These are phyloP conservation scores for Vanrija humicola DNA, from an alignment of 1,284 basidiomycete genomes.

Conservation along the genomic window DNA sequence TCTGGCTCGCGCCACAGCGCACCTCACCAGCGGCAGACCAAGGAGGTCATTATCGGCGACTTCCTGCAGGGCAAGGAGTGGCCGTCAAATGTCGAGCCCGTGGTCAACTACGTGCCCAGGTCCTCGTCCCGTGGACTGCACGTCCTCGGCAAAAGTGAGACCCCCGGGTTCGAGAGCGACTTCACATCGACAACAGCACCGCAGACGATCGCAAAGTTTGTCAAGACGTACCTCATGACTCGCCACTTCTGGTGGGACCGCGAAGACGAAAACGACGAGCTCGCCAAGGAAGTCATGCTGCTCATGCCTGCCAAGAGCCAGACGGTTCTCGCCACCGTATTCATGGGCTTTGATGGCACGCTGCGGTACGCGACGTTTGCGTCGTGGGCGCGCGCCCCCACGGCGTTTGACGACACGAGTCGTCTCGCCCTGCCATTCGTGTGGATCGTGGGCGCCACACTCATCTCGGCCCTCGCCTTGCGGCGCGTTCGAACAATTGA, in stretches of 20 bases:
- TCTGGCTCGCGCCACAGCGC: neutral
- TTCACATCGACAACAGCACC: slow-evolving; percentile 15
- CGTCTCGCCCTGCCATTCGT: slow-evolving; percentile 34
- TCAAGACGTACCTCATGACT: slow-evolving; percentile 24
- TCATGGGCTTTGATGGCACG: slow-evolving; percentile 31
- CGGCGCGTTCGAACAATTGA: slow-evolving; percentile 36
- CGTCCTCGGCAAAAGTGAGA: slow-evolving; percentile 22
- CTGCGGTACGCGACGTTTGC: slow-evolving; percentile 35
- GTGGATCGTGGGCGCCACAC: slow-evolving; percentile 37
- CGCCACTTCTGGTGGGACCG: slow-evolving; percentile 41
- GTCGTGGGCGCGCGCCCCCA: slow-evolving; percentile 34
- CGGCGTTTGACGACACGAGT: slow-evolving; percentile 30
- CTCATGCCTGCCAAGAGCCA: slow-evolving; percentile 30
- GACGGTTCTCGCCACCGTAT: slow-evolving; percentile 29
- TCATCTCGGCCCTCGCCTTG: slow-evolving; percentile 36
- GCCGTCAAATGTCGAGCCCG: slow-evolving; percentile 31
- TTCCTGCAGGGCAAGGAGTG: slow-evolving; percentile 33
- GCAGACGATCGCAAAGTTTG: slow-evolving; percentile 19
- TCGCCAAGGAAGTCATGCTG: slow-evolving; percentile 25
- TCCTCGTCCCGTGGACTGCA: slow-evolving; percentile 3
- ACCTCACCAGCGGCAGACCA: slow-evolving; percentile 5
- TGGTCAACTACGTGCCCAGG: slow-evolving; percentile 26
- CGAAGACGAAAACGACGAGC: slow-evolving; percentile 24
- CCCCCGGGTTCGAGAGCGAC: slow-evolving; percentile 16
- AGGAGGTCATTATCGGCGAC: slow-evolving; percentile 29